Evolutionary conservation across 768 basidiomycete species (phyloP), one percentile per base, ranked within the genome.

Genomic region (Basidioascus undulatus): DNA sequence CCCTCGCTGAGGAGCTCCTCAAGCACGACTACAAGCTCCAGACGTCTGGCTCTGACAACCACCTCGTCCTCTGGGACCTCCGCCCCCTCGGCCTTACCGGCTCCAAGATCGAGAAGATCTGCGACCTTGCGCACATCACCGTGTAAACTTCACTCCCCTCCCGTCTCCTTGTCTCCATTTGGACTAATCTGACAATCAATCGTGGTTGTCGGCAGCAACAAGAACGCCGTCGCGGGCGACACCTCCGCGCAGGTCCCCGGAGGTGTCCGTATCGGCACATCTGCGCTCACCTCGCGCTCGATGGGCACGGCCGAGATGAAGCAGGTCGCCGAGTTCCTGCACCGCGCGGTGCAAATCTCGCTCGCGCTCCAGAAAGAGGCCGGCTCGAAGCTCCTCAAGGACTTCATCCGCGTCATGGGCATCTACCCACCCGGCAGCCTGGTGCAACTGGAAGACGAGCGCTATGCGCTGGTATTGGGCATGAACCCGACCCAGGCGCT

Each of bases 201-300:
- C n/a, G n/a, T n/a, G n/a, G n/a, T n/a, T n/a, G n/a, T n/a, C n/a
- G n/a, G n/a, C n/a, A 16, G 23, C 41, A 61, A 62, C 58, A 61
- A 94, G 64, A 96, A 96, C 60, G 83, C 87, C 35, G 89, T 96
- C 36, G 86, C 84, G 24, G 89, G 87, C 50, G 89, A 94, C 59
- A 76, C 76, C 32, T 89, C 83, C 38, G 92, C 89, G 1, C 81
- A 84, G 58, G 79, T 78, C 1, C 89, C 89, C 35, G 92, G 89
- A 51, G 92, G 92, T 49, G 87, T 98, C 55, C 83, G 92, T 48
- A 71, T 98, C 49, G 92, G 92, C 45, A 83, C 83, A 26, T 74
- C 86, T 19, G 84, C 89, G 10, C 60, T 98, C 28, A 96, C 92
- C 4, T 92, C 86, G 37, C 82, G 89, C 50, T 67, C 87, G 61